A percentile compares a stretch with the other conserved stretches of the same genome.
phyloP scores from a whole-genome alignment of 768 basidiomycete species.

The Candolleomyces efflorescens region DNA sequence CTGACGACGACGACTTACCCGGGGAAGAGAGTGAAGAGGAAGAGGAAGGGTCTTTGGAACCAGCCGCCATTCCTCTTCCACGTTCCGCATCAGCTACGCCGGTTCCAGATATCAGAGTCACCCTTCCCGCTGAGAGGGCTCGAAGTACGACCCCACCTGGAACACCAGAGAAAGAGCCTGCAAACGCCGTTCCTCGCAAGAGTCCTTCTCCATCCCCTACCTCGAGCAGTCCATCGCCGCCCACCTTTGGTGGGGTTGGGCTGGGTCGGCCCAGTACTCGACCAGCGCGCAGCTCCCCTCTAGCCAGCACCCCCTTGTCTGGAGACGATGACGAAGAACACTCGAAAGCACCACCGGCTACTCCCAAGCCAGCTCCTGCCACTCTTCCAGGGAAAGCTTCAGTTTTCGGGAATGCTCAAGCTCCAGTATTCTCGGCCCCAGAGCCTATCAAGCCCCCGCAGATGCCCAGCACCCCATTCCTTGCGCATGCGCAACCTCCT shows the following conservation, averaged over 20 bases:
- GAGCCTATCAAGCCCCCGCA: background rate
- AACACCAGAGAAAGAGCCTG: constrained; percentile 45
- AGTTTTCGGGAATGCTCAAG: constrained; percentile 41
- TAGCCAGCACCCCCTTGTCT: constrained; percentile 52
- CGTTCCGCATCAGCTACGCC: constrained; percentile 60
- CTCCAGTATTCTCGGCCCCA: constrained; percentile 17
- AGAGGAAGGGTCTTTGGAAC: constrained; percentile 24
- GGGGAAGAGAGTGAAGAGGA: constrained; percentile 14
- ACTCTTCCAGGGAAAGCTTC: constrained; percentile 11
- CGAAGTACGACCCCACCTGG: constrained; percentile 61
- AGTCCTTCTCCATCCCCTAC: constrained; percentile 27
- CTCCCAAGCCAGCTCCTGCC: constrained; percentile 14
- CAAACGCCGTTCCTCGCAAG: constrained; percentile 32
- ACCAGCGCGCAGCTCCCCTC: constrained; percentile 72
- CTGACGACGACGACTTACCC: constrained; percentile 22
- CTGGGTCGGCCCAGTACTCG: constrained; percentile 59
- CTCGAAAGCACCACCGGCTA: constrained; percentile 22
- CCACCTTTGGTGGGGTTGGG: constrained; percentile 38
- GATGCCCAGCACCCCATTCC: constrained; percentile 8
- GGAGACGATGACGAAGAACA: constrained; percentile 42
- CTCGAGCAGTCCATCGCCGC: constrained; percentile 26
- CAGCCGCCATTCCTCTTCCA: constrained; percentile 32
- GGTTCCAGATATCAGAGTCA: constrained; percentile 35
- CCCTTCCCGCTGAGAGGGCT: constrained; percentile 27
- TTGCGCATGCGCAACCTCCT: constrained; percentile 5